Evolutionary conservation across 768 basidiomycete species (phyloP).

Genomic region (Rhizopogon rudus): DNA sequence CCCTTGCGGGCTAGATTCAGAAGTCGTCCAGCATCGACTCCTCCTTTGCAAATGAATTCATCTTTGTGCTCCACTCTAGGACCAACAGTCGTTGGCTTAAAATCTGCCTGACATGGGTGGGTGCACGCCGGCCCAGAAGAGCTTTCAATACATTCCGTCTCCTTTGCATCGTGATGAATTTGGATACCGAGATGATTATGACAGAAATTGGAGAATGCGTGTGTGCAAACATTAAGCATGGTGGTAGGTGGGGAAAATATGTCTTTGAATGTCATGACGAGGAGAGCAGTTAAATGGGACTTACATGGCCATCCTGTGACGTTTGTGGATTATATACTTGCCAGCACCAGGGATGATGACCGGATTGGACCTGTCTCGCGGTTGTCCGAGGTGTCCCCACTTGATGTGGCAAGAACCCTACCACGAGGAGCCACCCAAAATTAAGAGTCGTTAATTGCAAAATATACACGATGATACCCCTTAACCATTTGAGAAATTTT

Average conservation of each 20-base stretch:
- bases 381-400: slow-evolving; percentile 3
- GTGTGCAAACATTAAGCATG: slow-evolving; percentile 22
- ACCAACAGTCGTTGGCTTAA: slow-evolving; percentile 21
- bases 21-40: slow-evolving; percentile 29
- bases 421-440: slow-evolving; percentile 8
- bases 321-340: not conserved
- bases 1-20: slow-evolving; percentile 29
- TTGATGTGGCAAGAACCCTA: slow-evolving; percentile 4
- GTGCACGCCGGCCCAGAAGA: slow-evolving; percentile 30
- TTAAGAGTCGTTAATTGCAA: slow-evolving; percentile 1
- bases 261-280: not conserved
- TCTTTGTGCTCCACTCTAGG: slow-evolving; percentile 32
- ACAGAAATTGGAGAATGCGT: slow-evolving; percentile 19
- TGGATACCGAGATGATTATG: slow-evolving; percentile 14
- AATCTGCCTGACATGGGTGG: slow-evolving; percentile 18
- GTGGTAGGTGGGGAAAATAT: slow-evolving; percentile 12
- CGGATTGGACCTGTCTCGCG: not conserved
- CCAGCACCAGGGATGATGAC: not conserved
- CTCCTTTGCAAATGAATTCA: slow-evolving; percentile 29
- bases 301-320: not conserved
- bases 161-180: slow-evolving; percentile 14
- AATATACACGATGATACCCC: slow-evolving; percentile 13
- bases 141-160: slow-evolving; percentile 24
- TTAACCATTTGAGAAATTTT: slow-evolving; percentile 8
- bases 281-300: not conserved